phyloP scores from a whole-genome alignment of 73 alveolate genomes.

The Paramecium sexaurelia region DNA sequence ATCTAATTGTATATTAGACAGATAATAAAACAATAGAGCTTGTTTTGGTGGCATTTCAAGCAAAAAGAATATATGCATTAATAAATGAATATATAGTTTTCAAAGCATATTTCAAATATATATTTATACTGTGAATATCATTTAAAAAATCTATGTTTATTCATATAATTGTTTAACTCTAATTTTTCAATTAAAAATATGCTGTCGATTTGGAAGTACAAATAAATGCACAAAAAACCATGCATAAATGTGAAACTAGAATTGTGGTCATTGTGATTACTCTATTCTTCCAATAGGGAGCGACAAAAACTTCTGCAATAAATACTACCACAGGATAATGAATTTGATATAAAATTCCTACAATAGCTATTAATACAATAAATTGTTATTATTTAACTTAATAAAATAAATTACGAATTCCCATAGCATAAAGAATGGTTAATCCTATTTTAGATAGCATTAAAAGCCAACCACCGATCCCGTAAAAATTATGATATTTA shows the following conservation, averaged over 20 bases:
- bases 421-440: neutral
- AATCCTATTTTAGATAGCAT: neutral
- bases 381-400: neutral
- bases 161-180: slow-evolving; percentile 27
- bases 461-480: neutral
- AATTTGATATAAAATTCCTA: neutral
- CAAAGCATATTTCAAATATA: no score
- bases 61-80: no score
- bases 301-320: neutral
- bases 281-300: slow-evolving; percentile 17
- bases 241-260: neutral
- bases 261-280: neutral
- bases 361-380: neutral
- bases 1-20: no score
- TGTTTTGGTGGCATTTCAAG: no score
- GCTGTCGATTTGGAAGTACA: neutral
- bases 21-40: no score
- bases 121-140: no score
- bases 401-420: neutral
- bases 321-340: slow-evolving; percentile 28
- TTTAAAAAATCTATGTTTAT: no score
- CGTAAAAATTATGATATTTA: slow-evolving; percentile 43
- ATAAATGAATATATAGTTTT: no score
- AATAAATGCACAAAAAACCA: neutral
- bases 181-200: neutral